Percentiles rank a stretch among this genome's conserved stretches.
Evolutionary conservation across 2,329 filamentous ascomycete species (phyloP).

Genomic region (Phyllosticta capitalensis): DNA sequence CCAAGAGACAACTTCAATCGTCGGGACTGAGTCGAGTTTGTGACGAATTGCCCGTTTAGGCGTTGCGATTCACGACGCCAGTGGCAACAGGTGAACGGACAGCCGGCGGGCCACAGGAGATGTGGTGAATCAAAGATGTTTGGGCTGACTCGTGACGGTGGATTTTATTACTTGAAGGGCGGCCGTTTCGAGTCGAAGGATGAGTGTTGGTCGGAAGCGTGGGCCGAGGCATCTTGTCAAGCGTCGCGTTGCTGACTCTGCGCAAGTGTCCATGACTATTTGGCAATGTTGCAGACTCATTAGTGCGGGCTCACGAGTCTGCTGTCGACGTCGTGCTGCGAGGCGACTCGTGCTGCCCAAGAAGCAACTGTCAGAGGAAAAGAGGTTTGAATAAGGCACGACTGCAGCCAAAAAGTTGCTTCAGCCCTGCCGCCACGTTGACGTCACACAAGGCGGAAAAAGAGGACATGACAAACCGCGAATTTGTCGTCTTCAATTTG

Average conservation of each 20-base stretch:
- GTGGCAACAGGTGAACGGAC: not conserved
- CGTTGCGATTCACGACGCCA: not conserved
- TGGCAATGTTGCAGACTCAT: too few species aligned
- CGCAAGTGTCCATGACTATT: not conserved
- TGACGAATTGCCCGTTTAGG: not conserved
- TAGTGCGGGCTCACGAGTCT: not conserved
- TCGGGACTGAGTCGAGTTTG: not conserved
- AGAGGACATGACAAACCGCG: too few species aligned
- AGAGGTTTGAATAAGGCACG: too few species aligned
- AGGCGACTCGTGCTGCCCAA: not conserved
- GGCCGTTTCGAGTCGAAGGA: not conserved
- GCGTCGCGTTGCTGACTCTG: not conserved
- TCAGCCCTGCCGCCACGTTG: not conserved
- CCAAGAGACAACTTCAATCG: not conserved
- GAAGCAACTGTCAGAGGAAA: too few species aligned
- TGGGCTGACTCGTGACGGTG: not conserved
- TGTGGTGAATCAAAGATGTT: not conserved
- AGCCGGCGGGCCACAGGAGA: not conserved
- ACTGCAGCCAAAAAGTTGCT: too few species aligned
- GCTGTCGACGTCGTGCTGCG: not conserved
- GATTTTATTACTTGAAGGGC: not conserved
- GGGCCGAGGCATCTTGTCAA: not conserved
- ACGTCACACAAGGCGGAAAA: too few species aligned
- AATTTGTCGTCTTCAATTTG: too few species aligned
- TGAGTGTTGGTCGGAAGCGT: not conserved